These are phyloP conservation scores for Coniochaeta sp. DNA, from an alignment of 2,329 filamentous ascomycete species.

Conservation along the genomic window DNA sequence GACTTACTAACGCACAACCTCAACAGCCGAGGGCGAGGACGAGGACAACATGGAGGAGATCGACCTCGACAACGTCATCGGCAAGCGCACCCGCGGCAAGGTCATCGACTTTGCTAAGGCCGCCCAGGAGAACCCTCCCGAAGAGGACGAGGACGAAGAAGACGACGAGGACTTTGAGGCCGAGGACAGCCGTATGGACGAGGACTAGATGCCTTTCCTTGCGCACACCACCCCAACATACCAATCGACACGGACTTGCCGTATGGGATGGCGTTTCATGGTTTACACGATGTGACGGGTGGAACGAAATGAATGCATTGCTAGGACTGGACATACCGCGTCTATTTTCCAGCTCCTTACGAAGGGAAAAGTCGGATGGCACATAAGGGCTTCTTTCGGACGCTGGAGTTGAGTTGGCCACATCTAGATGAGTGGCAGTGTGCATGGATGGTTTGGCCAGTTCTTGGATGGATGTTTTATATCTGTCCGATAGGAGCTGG, in stretches of 20 bases:
- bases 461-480: neutral
- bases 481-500: neutral
- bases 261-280: too few species aligned
- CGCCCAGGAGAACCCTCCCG: slow-evolving; percentile 66
- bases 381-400: neutral
- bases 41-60: slow-evolving; percentile 87
- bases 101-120: slow-evolving; percentile 92
- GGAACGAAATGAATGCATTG: neutral
- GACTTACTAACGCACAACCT: slow-evolving; percentile 17
- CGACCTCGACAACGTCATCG: slow-evolving; percentile 82
- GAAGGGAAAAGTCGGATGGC: neutral
- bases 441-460: neutral
- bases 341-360: neutral
- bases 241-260: too few species aligned
- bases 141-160: slow-evolving; percentile 76
- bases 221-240: slow-evolving; percentile 1
- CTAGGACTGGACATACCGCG: neutral
- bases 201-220: slow-evolving; percentile 28
- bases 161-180: slow-evolving; percentile 59
- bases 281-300: slow-evolving; percentile 9
- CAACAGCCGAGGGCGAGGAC: slow-evolving; percentile 60
- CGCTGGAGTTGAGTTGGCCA: neutral
- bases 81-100: slow-evolving; percentile 83
- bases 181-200: slow-evolving; percentile 67
- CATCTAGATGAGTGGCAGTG: neutral